These are phyloP conservation scores for Trichoderma hamatum DNA, from an alignment of 2,329 filamentous ascomycete genomes.

Conservation along the genomic window DNA sequence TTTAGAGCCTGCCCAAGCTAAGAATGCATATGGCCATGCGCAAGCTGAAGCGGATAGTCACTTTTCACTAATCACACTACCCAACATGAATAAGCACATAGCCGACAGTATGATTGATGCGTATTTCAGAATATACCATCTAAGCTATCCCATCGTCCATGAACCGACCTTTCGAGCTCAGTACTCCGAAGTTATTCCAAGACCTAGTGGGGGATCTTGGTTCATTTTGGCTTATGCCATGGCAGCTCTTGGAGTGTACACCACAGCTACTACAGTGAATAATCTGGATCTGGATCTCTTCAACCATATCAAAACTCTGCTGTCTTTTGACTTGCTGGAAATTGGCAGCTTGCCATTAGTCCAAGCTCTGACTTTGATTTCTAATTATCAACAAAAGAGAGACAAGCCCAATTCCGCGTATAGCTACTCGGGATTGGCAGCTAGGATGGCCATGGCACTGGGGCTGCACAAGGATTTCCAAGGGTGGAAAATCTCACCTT, in stretches of 20 bases:
- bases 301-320: constrained; percentile 37
- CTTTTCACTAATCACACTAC: constrained; percentile 32
- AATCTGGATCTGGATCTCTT: constrained; percentile 37
- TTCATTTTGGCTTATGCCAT: constrained; percentile 41
- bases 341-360: constrained; percentile 50
- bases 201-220: constrained; percentile 39
- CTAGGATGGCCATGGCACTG: constrained; percentile 53
- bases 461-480: constrained; percentile 53
- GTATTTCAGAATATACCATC: constrained; percentile 50
- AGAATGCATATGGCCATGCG: constrained; percentile 28
- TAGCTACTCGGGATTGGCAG: constrained; percentile 55
- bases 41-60: constrained; percentile 24
- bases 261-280: constrained; percentile 32
- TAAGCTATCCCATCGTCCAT: constrained; percentile 51
- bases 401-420: constrained; percentile 56
- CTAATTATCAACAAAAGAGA: constrained; percentile 55
- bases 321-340: constrained; percentile 49
- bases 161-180: constrained; percentile 49
- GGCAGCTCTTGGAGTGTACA: constrained; percentile 44
- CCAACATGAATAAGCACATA: constrained; percentile 40
- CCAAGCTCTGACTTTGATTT: constrained; percentile 48
- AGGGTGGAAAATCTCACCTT: constrained; percentile 38
- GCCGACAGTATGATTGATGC: constrained; percentile 43
- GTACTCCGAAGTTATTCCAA: constrained; percentile 39
- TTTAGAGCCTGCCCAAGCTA: constrained; percentile 39